phyloP scores from a whole-genome alignment of 73 alveolate species.

The Stentor roeselii region DNA sequence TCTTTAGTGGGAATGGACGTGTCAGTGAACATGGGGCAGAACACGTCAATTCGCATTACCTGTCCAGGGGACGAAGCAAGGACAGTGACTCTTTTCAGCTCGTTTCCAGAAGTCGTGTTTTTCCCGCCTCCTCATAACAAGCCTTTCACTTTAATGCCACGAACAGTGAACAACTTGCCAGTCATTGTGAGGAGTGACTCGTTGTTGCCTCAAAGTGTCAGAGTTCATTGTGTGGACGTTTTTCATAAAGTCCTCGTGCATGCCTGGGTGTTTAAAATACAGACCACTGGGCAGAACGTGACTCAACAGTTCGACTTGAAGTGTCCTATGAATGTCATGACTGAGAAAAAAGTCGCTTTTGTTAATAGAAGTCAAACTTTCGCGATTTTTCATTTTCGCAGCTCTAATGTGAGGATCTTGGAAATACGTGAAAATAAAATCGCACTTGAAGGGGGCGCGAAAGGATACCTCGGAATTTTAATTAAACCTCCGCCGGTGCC shows the following conservation, averaged over 20 bases:
- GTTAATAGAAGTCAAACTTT: conserved; percentile 34
- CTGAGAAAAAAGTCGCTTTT: conserved; percentile 32
- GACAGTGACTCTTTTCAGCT: conserved; percentile 38
- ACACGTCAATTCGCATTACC: conserved; percentile 31
- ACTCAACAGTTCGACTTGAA: conserved; percentile 29
- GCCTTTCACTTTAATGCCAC: conserved; percentile 24
- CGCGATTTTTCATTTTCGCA: conserved; percentile 45
- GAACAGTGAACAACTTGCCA: conserved; percentile 27
- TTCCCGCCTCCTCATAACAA: conserved; percentile 51
- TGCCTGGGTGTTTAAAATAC: conserved; percentile 54
- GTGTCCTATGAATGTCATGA: not conserved
- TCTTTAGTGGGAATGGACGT: conserved; percentile 48
- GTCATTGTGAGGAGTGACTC: conserved; percentile 36
- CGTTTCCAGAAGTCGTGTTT: conserved; percentile 40
- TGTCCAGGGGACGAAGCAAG: conserved; percentile 65
- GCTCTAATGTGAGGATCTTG: conserved; percentile 39
- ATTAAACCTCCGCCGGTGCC: conserved; percentile 37
- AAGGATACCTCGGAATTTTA: conserved; percentile 24
- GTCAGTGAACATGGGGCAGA: conserved; percentile 50
- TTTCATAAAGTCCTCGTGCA: conserved; percentile 36
- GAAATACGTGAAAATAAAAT: conserved; percentile 10
- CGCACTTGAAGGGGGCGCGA: conserved; percentile 35
- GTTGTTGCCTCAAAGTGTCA: conserved; percentile 24
- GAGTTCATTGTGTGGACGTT: conserved; percentile 54
- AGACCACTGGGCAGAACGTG: conserved; percentile 37